phyloP scores from a whole-genome alignment of 2,329 filamentous ascomycete genomes.

The Anthostomella pinea region DNA sequence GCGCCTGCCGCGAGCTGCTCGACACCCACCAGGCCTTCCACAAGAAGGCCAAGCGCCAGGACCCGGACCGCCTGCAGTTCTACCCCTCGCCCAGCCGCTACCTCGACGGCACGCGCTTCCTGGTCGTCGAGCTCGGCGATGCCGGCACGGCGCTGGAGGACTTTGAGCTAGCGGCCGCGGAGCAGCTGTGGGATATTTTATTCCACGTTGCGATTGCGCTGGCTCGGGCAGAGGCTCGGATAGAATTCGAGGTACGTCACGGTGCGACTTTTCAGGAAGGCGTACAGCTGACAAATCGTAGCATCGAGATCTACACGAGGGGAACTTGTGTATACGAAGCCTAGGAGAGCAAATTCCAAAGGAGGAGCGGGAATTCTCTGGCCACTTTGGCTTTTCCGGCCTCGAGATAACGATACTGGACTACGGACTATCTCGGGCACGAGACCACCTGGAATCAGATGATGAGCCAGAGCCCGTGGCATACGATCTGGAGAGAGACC shows the following conservation, averaged over 20 bases:
- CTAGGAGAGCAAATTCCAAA: conserved; percentile 34
- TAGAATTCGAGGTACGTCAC: conserved; percentile 57
- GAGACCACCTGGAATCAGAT: conserved; percentile 37
- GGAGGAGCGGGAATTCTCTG: conserved; percentile 28
- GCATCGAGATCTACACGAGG: conserved; percentile 65
- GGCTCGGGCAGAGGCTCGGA: conserved; percentile 55
- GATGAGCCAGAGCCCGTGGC: conserved; percentile 42
- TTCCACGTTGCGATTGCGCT: conserved; percentile 59
- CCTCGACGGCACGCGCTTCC: conserved; percentile 54
- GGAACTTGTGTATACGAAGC: conserved; percentile 58
- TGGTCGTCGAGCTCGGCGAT: conserved; percentile 63
- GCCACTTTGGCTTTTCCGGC: conserved; percentile 56
- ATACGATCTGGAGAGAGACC: conserved; percentile 59
- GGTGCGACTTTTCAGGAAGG: too few relatives aligned
- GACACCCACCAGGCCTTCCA: conserved; percentile 61
- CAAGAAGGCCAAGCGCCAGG: conserved; percentile 50
- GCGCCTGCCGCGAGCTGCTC: conserved; percentile 50
- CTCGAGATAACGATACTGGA: conserved; percentile 64
- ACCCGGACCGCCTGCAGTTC: conserved; percentile 56
- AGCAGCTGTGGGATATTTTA: conserved; percentile 63
- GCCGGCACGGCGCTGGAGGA: conserved; percentile 60
- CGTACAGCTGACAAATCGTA: conserved; percentile 29
- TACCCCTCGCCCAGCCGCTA: conserved; percentile 62
- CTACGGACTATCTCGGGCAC: conserved; percentile 61
- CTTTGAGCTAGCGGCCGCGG: conserved; percentile 45